Base-by-base conservation (phyloP, 2,329 filamentous ascomycete species). In the Reticulascus tulasneorum region DNA sequence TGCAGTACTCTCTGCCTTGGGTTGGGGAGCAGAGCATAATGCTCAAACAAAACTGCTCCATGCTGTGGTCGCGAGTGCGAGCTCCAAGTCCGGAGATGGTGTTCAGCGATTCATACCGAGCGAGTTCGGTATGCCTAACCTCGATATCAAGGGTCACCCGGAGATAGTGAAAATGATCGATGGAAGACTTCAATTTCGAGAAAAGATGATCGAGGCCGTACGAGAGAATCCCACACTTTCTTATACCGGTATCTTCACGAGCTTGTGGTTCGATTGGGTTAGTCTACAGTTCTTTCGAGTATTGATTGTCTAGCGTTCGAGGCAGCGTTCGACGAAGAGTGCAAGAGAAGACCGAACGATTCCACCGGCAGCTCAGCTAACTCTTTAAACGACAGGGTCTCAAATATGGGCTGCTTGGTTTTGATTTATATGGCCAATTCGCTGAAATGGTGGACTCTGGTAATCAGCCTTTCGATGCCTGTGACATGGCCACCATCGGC, bases 251-350 rank as follows among this genome's bases (percentile, higher is more conserved):
- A 52, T 84, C 10, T 69, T 76, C 4, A 73, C 64, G 9, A 76
- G 78, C 0, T 58, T 73, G 4, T 77, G 83, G 55, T 79, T 84
- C 51, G 79, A 84, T 49, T 77, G 71, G 73, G 66, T 69, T 51
- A 20, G 58, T 47, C n/a, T n/a, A n/a, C n/a, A n/a, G n/a, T n/a
- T n/a, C n/a, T n/a, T n/a, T n/a, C n/a, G n/a, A n/a, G n/a, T n/a
- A n/a, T n/a, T n/a, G n/a, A n/a, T n/a, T n/a, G n/a, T n/a, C n/a
- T n/a, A n/a, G n/a, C n/a, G n/a, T n/a, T n/a, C n/a, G n/a, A n/a
- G n/a, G n/a, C n/a, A n/a, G n/a, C n/a, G n/a, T n/a, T n/a, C n/a
- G n/a, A n/a, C n/a, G n/a, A n/a, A n/a, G n/a, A n/a, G n/a, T n/a
- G n/a, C n/a, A n/a, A n/a, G n/a, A n/a, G n/a, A n/a, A n/a, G n/a